Conservation (phyloP, 2,329 filamentous ascomycete species). For the Trichothecium roseum region DNA sequence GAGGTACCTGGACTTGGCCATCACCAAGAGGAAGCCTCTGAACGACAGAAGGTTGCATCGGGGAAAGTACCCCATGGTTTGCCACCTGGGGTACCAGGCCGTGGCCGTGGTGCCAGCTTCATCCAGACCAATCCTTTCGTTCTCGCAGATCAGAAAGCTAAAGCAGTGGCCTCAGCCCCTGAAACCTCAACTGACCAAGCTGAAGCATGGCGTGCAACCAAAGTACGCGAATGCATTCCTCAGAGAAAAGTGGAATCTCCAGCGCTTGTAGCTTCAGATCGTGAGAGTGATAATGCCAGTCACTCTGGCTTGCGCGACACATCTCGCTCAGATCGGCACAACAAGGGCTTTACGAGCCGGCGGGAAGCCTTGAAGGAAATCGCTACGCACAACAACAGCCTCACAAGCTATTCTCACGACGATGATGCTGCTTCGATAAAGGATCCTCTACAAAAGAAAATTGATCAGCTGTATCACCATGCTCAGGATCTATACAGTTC, state of each 20-base stretch:
- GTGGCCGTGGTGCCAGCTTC: too few species aligned
- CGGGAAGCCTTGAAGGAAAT: too few species aligned
- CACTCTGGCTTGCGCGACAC: neutral
- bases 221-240: constrained; percentile 20
- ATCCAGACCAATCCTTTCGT: constrained; percentile 22
- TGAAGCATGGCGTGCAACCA: constrained; percentile 9
- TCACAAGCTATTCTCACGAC: too few species aligned
- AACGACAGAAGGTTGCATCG: too few species aligned
- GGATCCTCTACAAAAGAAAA: constrained; percentile 12
- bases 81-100: too few species aligned
- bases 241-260: constrained; percentile 8
- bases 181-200: constrained; percentile 10
- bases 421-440: neutral
- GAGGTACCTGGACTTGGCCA: too few species aligned
- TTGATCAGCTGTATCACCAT: constrained; percentile 20
- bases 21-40: too few species aligned
- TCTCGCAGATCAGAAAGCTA: constrained; percentile 16
- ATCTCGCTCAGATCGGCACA: too few species aligned
- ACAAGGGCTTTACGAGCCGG: too few species aligned
- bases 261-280: neutral
- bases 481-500: constrained; percentile 21
- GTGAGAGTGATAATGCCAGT: neutral
- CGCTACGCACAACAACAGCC: too few species aligned
- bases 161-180: constrained; percentile 11
- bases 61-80: too few species aligned